Percentiles rank a stretch among this genome's conserved stretches.
phyloP scores from a whole-genome alignment of 352 stramenopile species.

The Pythium diclinum region DNA sequence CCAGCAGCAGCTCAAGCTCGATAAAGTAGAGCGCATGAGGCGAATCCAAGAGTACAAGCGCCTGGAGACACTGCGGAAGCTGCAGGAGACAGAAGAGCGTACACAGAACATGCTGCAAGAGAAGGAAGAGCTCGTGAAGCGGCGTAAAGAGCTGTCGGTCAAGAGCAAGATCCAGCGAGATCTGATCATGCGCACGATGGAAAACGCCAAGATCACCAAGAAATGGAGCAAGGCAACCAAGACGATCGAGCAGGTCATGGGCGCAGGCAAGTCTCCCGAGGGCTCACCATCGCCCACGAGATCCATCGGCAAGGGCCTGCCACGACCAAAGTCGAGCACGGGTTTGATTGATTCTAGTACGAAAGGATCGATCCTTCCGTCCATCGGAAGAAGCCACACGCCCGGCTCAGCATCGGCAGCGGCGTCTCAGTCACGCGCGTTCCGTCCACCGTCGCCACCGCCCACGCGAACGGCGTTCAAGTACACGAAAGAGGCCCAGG shows the following conservation, averaged over 20 bases:
- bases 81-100: slow-evolving; percentile 79
- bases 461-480: slow-evolving; percentile 72
- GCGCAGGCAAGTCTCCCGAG: slow-evolving; percentile 30
- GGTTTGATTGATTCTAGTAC: slow-evolving; percentile 25
- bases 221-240: slow-evolving; percentile 80
- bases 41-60: slow-evolving; percentile 90
- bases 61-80: slow-evolving; percentile 85
- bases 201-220: slow-evolving; percentile 87
- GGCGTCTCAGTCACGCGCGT: slow-evolving; percentile 38
- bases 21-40: slow-evolving; percentile 91
- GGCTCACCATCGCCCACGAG: slow-evolving; percentile 39
- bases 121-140: slow-evolving; percentile 75
- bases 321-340: slow-evolving; percentile 55
- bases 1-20: slow-evolving; percentile 80
- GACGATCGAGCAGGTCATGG: slow-evolving; percentile 72
- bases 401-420: slow-evolving; percentile 27
- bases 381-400: slow-evolving; percentile 27
- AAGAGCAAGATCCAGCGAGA: slow-evolving; percentile 89
- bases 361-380: slow-evolving; percentile 45
- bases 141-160: slow-evolving; percentile 75
- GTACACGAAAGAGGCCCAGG: slow-evolving; percentile 61
- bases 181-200: slow-evolving; percentile 86
- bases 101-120: slow-evolving; percentile 82
- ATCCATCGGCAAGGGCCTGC: slow-evolving; percentile 17
- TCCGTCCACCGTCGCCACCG: slow-evolving; percentile 56